A percentile compares a stretch with the other conserved stretches of the same genome.
phyloP scores from a whole-genome alignment of 1,284 basidiomycete species.

The Athelia psychrophila region DNA sequence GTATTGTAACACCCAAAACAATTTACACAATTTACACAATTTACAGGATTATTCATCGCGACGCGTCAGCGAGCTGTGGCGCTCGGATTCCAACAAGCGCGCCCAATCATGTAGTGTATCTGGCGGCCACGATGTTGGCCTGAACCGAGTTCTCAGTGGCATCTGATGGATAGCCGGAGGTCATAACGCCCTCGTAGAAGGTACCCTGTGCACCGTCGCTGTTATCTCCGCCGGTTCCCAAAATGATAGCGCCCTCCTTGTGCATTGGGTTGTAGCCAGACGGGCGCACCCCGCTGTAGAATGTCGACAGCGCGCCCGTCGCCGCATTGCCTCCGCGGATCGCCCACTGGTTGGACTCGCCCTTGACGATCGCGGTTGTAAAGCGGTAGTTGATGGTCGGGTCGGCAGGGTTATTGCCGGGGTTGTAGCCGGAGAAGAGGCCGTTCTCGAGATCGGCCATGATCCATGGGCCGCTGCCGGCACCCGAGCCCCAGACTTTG shows the following conservation, averaged over 20 bases:
- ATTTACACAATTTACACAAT: no score
- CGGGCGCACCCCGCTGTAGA: no score
- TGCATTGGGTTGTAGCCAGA: no score
- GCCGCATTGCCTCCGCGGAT: constrained; percentile 5
- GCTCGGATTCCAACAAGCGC: no score
- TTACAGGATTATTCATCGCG: no score
- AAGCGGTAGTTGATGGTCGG: constrained; percentile 4
- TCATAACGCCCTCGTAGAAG: constrained; percentile 9
- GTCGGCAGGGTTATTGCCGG: no score
- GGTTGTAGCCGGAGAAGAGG: constrained; percentile 1
- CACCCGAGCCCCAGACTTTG: not conserved
- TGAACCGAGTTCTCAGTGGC: constrained; percentile 8
- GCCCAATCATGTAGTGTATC: constrained; percentile 7
- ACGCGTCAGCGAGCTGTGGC: no score
- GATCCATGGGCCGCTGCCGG: constrained; percentile 3
- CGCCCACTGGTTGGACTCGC: constrained; percentile 1
- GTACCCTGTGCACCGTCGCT: constrained; percentile 5
- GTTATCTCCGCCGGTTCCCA: constrained; percentile 8
- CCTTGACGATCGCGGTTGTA: constrained; percentile 7
- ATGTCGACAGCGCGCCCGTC: no score
- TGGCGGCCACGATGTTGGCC: constrained; percentile 7
- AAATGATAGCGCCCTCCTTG: constrained; percentile 9
- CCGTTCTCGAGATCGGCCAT: no score
- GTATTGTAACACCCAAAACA: no score
- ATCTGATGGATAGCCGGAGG: constrained; percentile 7